Percentiles rank a stretch among this genome's conserved stretches.
Conservation (phyloP, 768 basidiomycete genomes). For the Astraeus odoratus region DNA sequence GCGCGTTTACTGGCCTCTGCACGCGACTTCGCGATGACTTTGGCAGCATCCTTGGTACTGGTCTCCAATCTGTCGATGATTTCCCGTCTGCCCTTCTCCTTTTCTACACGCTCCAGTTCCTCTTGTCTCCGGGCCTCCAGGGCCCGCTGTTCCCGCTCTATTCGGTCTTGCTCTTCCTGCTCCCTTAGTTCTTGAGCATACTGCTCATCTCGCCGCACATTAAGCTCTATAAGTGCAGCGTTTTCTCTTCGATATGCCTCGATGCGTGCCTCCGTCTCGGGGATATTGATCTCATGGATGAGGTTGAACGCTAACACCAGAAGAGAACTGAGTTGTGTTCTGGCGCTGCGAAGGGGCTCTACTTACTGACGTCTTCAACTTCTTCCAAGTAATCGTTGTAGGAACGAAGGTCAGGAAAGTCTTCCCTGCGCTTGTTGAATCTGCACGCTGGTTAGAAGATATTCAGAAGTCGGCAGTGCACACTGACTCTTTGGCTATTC, state of each 20-base stretch:
- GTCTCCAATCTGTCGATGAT: conserved; percentile 81
- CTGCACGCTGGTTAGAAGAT: conserved; percentile 36
- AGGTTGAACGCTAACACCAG: conserved; percentile 77
- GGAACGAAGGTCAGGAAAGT: conserved; percentile 69
- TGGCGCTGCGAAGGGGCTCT: neutral
- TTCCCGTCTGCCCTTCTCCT: conserved; percentile 61
- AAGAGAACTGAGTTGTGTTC: neutral
- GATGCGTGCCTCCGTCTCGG: conserved; percentile 79
- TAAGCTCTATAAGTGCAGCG: conserved; percentile 74
- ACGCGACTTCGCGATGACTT: conserved; percentile 63
- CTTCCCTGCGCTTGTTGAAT: conserved; percentile 90
- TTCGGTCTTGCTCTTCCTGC: conserved; percentile 73
- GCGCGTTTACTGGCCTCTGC: conserved; percentile 58
- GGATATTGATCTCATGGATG: conserved; percentile 79
- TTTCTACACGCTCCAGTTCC: conserved; percentile 71
- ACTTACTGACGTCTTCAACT: conserved; percentile 84
- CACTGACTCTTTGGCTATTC: conserved; percentile 82
- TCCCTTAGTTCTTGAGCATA: conserved; percentile 66
- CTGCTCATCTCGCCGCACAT: conserved; percentile 74
- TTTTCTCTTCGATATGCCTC: conserved; percentile 74
- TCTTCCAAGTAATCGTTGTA: conserved; percentile 97
- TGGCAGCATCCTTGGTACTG: conserved; percentile 62
- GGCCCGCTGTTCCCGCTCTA: conserved; percentile 64
- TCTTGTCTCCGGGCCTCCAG: conserved; percentile 58
- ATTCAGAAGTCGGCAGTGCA: neutral